Conservation (phyloP, 768 basidiomycete species). For the Suillus tomentosus region DNA sequence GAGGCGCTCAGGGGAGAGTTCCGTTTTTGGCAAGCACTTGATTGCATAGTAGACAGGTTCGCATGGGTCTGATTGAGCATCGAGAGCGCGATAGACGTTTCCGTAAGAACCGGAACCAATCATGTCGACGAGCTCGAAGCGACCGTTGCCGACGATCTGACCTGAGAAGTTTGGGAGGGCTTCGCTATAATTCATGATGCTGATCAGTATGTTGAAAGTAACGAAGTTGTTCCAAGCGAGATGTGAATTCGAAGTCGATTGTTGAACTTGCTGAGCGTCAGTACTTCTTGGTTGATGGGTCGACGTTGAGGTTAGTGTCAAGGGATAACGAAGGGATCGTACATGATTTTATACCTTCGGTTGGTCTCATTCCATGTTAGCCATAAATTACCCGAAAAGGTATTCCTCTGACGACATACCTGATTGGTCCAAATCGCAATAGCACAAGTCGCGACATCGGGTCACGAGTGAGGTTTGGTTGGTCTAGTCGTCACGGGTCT, state of each 20-base stretch:
- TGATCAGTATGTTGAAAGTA: slow-evolving; percentile 7
- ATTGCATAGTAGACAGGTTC: slow-evolving; percentile 59
- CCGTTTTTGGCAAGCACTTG: slow-evolving; percentile 71
- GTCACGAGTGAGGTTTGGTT: background rate
- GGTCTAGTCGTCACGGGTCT: background rate
- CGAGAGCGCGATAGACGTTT: slow-evolving; percentile 72
- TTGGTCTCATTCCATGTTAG: background rate
- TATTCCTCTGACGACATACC: background rate
- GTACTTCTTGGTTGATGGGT: slow-evolving; percentile 7
- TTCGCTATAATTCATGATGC: slow-evolving; percentile 6
- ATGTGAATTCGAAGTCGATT: background rate
- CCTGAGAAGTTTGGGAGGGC: slow-evolving; percentile 53
- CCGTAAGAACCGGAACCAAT: slow-evolving; percentile 80
- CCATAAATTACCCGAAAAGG: background rate
- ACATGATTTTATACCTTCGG: background rate
- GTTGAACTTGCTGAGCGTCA: slow-evolving; percentile 6
- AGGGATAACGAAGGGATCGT: background rate
- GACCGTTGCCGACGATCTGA: slow-evolving; percentile 54
- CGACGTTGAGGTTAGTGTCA: slow-evolving; percentile 9
- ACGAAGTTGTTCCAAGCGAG: slow-evolving; percentile 2
- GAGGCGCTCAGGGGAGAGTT: slow-evolving; percentile 54
- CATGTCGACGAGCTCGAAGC: slow-evolving; percentile 58
- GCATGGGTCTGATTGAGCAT: slow-evolving; percentile 42
- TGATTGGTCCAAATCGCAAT: background rate
- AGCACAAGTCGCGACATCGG: too few species aligned